phyloP scores from a whole-genome alignment of 495 filamentous ascomycete genomes.

The Neurospora sp. region DNA sequence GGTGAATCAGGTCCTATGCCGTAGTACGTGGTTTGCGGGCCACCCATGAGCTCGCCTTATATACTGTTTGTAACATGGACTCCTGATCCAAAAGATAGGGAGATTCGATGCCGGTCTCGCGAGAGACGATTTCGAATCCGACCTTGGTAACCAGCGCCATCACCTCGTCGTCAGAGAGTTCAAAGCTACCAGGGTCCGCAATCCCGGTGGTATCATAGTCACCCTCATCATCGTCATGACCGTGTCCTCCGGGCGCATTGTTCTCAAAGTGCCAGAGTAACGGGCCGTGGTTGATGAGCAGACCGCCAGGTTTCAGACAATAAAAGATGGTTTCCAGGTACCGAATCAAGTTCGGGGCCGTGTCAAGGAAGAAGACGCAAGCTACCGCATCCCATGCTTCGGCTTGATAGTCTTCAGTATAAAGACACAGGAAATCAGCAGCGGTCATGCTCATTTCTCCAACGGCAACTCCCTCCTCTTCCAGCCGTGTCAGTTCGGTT shows the following conservation, averaged over 20 bases:
- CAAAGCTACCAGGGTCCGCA: constrained; percentile 72
- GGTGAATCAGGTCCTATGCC: not conserved
- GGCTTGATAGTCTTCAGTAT: constrained; percentile 47
- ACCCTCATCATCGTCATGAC: constrained; percentile 33
- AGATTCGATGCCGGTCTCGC: constrained; percentile 41
- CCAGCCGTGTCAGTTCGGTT: constrained; percentile 32
- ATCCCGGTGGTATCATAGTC: constrained; percentile 43
- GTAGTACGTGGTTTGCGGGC: constrained; percentile 51
- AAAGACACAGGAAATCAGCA: constrained; percentile 72
- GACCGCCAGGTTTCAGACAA: constrained; percentile 65
- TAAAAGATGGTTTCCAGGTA: constrained; percentile 76
- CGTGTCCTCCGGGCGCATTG: constrained; percentile 34
- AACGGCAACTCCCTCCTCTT: constrained; percentile 12
- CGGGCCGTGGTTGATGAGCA: constrained; percentile 86
- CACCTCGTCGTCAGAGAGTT: constrained; percentile 82
- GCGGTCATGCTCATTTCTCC: constrained; percentile 78
- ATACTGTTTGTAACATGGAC: constrained; percentile 79
- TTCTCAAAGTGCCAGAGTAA: constrained; percentile 83
- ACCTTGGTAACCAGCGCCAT: constrained; percentile 59
- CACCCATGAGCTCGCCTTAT: constrained; percentile 71
- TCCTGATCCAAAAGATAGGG: constrained; percentile 78
- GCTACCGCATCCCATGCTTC: constrained; percentile 70
- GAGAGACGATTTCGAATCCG: constrained; percentile 64
- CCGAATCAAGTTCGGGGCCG: constrained; percentile 80
- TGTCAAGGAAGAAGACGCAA: constrained; percentile 93